These are phyloP conservation scores for Cyberlindnera xylosilytica DNA, from an alignment of 805 yeast species.

Conservation along the genomic window DNA sequence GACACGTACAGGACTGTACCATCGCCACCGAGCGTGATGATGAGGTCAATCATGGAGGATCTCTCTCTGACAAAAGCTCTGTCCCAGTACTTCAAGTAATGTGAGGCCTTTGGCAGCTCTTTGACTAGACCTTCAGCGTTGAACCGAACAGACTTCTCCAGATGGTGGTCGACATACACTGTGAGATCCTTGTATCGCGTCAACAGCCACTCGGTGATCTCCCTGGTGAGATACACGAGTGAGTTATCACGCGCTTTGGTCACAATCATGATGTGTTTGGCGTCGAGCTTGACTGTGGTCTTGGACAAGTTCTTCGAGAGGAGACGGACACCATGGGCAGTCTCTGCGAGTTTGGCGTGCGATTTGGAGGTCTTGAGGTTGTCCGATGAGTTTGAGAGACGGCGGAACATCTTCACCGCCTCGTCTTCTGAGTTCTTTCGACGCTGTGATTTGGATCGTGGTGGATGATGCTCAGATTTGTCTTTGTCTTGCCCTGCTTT, in stretches of 20 bases:
- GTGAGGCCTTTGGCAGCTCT: slow-evolving; percentile 43
- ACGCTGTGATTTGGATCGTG: slow-evolving; percentile 3
- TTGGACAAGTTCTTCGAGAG: slow-evolving; percentile 67
- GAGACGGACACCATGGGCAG: slow-evolving; percentile 77
- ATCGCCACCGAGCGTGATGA: slow-evolving; percentile 92
- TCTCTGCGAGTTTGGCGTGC: slow-evolving; percentile 73
- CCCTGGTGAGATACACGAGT: slow-evolving; percentile 70
- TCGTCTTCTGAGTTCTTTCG: slow-evolving; percentile 17
- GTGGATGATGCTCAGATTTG: neutral
- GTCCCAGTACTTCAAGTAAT: slow-evolving; percentile 66
- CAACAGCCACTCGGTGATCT: slow-evolving; percentile 75
- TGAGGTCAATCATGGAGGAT: slow-evolving; percentile 61
- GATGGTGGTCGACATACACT: slow-evolving; percentile 72
- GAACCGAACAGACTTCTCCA: slow-evolving; percentile 62
- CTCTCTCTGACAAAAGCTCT: slow-evolving; percentile 46
- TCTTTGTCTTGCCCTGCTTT: neutral
- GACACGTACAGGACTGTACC: slow-evolving; percentile 93
- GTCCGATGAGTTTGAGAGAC: slow-evolving; percentile 30
- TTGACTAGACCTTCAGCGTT: slow-evolving; percentile 49
- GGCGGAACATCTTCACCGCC: slow-evolving; percentile 20
- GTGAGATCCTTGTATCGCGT: slow-evolving; percentile 34
- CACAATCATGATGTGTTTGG: slow-evolving; percentile 71
- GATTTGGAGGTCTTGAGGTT: slow-evolving; percentile 56
- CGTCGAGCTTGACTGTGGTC: slow-evolving; percentile 69
- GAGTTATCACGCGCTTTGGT: slow-evolving; percentile 90